Evolutionary conservation across 1,284 basidiomycete species (phyloP), one percentile per base, ranked within the genome.

Genomic region (Trichosporon inkin): DNA sequence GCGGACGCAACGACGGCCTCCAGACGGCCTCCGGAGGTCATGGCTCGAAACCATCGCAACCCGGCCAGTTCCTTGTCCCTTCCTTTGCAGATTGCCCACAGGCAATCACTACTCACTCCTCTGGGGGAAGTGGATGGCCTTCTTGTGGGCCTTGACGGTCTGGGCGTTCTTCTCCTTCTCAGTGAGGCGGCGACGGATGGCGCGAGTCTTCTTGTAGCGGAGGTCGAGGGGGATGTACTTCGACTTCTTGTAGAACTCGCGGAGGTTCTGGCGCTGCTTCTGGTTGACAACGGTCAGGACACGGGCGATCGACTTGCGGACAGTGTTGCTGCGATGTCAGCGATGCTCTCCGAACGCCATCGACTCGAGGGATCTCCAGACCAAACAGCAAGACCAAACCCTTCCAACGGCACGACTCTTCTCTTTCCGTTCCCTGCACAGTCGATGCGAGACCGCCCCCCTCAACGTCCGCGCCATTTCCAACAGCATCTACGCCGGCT

Each of bases 201-300:
- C 96, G 72, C 96, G 90, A 68, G 96, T 99, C 88, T 90, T 93
- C 90, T 99, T 99, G 71, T 87, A 80, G 69, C 96, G 92, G 77
- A 99, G 89, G 84, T 99, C 96, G 69, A 99, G 92, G 69, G 96
- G 96, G 67, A 90, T 82, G 83, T 91, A 79, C 72, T 80, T 80
- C 65, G 75, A 91, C 80, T 94, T 96, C 88, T 98, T 97, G 90
- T 98, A 98, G 84, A 89, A 92, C 81, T 98, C 94, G 67, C 92
- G 90, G 70, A 98, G 86, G 83, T 95, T 93, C 82, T 92, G 88
- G 72, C 96, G 90, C 76, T 89, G 88, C 84, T 99, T 99, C 80
- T 92, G 88, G 89, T 97, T 98, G 84, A 90, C 95, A 73, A 99
- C 93, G 55, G 96, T 99, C 82, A 98, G 82, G 68, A 99, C 95